phyloP scores from a whole-genome alignment of 1,139 yeast genomes.

The Meyerozyma smithsonii region DNA sequence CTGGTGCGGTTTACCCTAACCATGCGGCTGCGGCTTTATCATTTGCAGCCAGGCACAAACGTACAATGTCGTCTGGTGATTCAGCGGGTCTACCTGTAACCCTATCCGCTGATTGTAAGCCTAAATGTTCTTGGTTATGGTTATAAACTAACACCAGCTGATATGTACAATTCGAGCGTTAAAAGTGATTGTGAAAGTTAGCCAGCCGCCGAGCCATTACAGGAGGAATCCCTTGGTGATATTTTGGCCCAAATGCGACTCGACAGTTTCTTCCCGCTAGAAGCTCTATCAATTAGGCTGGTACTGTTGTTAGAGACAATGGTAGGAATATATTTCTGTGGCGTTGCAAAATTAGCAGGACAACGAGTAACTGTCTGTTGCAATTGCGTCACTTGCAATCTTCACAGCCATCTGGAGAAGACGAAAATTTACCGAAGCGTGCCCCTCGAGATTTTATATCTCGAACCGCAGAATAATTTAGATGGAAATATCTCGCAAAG shows the following conservation, averaged over 20 bases:
- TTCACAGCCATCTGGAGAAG: neutral
- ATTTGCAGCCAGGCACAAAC: conserved; percentile 1
- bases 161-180: too few species aligned
- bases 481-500: neutral
- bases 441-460: neutral
- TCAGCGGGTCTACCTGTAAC: neutral
- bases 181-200: too few species aligned
- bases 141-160: neutral
- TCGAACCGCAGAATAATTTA: neutral
- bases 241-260: neutral
- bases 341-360: neutral
- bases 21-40: neutral
- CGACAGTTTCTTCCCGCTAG: neutral
- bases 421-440: neutral
- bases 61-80: neutral
- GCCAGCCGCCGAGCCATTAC: too few species aligned
- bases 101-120: neutral
- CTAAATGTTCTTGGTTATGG: neutral
- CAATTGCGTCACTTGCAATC: neutral
- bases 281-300: neutral
- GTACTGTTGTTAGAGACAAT: neutral
- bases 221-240: neutral
- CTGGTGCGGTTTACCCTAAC: neutral
- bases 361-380: neutral
- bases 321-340: conserved; percentile 1